Conservation (phyloP, 2,329 filamentous ascomycete species). For the Pseudogymnoascus sp. region DNA sequence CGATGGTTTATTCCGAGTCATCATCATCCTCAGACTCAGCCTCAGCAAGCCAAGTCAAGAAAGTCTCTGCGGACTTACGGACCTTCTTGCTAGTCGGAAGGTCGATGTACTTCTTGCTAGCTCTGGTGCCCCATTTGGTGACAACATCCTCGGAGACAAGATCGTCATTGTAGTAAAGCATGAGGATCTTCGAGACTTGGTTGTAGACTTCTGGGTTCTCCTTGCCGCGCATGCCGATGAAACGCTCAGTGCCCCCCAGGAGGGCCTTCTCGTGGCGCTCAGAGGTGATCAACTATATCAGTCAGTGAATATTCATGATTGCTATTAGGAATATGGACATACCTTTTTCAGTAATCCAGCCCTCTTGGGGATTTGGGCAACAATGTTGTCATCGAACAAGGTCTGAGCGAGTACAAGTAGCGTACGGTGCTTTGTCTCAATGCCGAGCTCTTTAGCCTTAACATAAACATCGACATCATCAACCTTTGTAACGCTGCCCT, state of each 20-base stretch:
- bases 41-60: conserved; percentile 87
- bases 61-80: conserved; percentile 86
- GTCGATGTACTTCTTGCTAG: conserved; percentile 98
- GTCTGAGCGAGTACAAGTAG: conserved; percentile 87
- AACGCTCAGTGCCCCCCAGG: conserved; percentile 88
- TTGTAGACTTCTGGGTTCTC: conserved; percentile 72
- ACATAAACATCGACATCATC: conserved; percentile 87
- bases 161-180: conserved; percentile 86
- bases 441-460: conserved; percentile 93
- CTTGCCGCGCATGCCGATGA: conserved; percentile 63
- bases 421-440: conserved; percentile 90
- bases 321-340: conserved; percentile 27
- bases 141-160: conserved; percentile 81
- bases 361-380: conserved; percentile 77
- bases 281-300: conserved; percentile 63
- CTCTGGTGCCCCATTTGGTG: conserved; percentile 85
- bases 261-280: conserved; percentile 95
- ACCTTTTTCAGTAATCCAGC: conserved; percentile 83
- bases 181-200: conserved; percentile 76
- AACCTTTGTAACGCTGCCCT: conserved; percentile 69
- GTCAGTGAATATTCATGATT: conserved; percentile 2
- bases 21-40: conserved; percentile 65
- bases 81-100: conserved; percentile 86
- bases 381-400: conserved; percentile 84
- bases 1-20: conserved; percentile 39